Evolutionary conservation across 2,329 filamentous ascomycete genomes (phyloP), one percentile per base, ranked within the genome.

Genomic region (Talaromyces islandicus): DNA sequence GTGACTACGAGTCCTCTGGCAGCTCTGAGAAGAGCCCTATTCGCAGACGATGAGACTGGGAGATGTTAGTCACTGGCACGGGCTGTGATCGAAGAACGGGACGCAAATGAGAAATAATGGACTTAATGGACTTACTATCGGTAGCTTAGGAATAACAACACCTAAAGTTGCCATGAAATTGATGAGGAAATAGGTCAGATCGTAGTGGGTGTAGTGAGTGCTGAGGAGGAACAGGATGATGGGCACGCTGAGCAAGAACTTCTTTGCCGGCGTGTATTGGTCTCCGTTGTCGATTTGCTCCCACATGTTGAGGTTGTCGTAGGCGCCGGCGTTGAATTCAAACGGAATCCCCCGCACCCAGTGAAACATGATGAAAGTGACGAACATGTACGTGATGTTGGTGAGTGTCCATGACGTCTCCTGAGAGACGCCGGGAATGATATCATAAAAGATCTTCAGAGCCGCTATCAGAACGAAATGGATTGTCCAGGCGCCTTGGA

Each of bases 281-380:
- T 94, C 94, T 53, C 94, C 94, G 71, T 97, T 95, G 81, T 99
- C 94, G 75, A 99, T 99, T 80, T 99, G 94, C 81, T 99, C 94
- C 94, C 94, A 99, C 94, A 99, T 97, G 80, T 97, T 99, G 72
- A 99, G 84, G 77, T 99, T 97, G 82, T 99, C 94, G 77, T 97
- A 99, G 68, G 94, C 94, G 62, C 94, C 94, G 60, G 91, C 89
- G 74, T 99, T 99, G 84, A 99, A 99, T 77, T 99, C 94, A 73
- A 99, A 99, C 6, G 94, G 94, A 53, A 97, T 91, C 68, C 94
- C 94, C 73, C 93, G 91, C 68, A 99, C 94, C 83, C 91, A 96
- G 79, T 99, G 94, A 79, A 99, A 99, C 94, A 99, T 99, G 77
- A 99, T 86, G 77, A 97, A 99, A 48, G 93, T 97, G 70, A 92